Base-by-base conservation (phyloP, 176 grass and related monocot genomes). In the Calamus simplicifolius region DNA sequence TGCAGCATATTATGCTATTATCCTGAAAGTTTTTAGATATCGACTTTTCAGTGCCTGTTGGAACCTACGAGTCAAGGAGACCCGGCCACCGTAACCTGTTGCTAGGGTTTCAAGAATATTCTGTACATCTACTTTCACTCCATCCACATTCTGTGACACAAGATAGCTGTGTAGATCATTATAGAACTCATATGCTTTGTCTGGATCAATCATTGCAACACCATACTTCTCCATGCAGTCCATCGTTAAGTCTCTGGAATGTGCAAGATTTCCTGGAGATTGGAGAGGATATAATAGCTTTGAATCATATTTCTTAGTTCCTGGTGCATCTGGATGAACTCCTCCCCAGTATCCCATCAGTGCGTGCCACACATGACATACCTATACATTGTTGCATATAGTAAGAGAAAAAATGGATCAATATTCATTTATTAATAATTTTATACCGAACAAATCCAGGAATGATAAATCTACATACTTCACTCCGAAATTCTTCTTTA, bases 301-400 rank as follows among this genome's bases (percentile, higher is more conserved):
- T 15, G 69, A 48, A 38, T 72, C 54, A 29, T 72, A 72, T 25
- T 72, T 72, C 50, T 54, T 72, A 16, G 58, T 72, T 62, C 54
- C 69, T 48, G 49, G 58, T 55, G 69, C 50, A n/a, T 62, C 19
- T 48, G 58, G 59, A 30, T 54, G 50, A 35, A 72, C 58, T 72
- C 69, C 69, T 72, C 69, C 69, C 69, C 69, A 72, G 50, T 72
- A 72, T 18, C 69, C 69, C 69, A 72, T 63, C 28, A 72, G 29
- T 3, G 69, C 69, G 18, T 72, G 69, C 69, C 69, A 72, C 26
- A 54, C 58, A 54, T 72, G 27, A 72, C 69, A 43, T 72, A 72
- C 50, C 69, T 72, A 62, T 53, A 62, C 54, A 21, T 15, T 29
- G 6, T 43, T 43, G 35, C 35, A 43, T 12, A 43, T 13, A 43